phyloP scores from a whole-genome alignment of 768 basidiomycete species.

The Pisolithus sp. region DNA sequence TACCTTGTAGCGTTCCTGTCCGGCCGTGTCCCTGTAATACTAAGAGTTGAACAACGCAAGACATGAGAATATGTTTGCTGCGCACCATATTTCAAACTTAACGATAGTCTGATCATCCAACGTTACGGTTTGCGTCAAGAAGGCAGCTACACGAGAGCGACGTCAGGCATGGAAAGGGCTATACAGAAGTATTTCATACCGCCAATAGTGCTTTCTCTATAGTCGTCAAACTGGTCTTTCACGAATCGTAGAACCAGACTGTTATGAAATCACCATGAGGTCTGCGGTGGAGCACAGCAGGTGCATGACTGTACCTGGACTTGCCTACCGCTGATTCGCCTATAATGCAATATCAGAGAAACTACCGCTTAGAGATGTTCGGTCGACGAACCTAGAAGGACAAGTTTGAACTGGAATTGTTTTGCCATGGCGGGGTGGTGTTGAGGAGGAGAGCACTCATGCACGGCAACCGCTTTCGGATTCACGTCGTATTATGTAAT shows the following conservation, averaged over 20 bases:
- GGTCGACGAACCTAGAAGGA: conserved; percentile 70
- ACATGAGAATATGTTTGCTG: conserved; percentile 6
- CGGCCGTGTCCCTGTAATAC: conserved; percentile 79
- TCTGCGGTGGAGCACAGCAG: conserved; percentile 16
- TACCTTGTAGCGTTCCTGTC: conserved; percentile 92
- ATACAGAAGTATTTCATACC: conserved; percentile 36
- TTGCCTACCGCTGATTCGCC: conserved; percentile 98
- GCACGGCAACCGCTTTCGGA: conserved; percentile 12
- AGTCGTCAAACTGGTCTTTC: conserved; percentile 93
- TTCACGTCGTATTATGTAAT: conserved; percentile 19
- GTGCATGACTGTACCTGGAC: conserved; percentile 55
- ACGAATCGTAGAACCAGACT: conserved; percentile 95
- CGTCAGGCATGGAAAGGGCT: conserved; percentile 6
- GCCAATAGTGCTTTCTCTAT: conserved; percentile 91
- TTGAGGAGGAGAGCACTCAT: conserved; percentile 13
- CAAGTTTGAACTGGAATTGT: conserved; percentile 94
- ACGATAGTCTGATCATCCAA: conserved; percentile 85
- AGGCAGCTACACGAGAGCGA: conserved; percentile 61
- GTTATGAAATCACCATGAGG: conserved; percentile 16
- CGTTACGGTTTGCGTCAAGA: conserved; percentile 95
- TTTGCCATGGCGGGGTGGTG: conserved; percentile 65
- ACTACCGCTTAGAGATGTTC: not conserved
- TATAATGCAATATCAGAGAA: conserved; percentile 28
- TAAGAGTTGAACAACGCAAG: conserved; percentile 6
- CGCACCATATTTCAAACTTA: conserved; percentile 97